phyloP scores from a whole-genome alignment of 2,329 filamentous ascomycete species.

The Alternaria arbusti region DNA sequence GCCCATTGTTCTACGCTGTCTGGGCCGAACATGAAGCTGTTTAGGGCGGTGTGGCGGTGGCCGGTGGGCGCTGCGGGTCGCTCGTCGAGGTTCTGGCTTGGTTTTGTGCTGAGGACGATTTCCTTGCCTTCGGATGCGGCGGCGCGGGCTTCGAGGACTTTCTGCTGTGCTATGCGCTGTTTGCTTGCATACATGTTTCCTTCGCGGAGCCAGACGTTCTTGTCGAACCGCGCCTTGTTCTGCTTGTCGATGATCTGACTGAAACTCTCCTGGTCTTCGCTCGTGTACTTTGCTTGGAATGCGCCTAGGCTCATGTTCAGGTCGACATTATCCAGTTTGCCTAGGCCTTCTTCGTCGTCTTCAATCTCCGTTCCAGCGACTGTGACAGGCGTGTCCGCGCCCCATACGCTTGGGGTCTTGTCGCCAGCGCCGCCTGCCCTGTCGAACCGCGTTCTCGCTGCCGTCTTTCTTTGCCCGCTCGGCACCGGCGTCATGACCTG shows the following conservation, averaged over 20 bases:
- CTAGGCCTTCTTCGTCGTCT: conserved; percentile 38
- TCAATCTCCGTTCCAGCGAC: conserved; percentile 50
- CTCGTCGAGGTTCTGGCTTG: conserved; percentile 66
- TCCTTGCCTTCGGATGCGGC: conserved; percentile 27
- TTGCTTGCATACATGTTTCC: conserved; percentile 79
- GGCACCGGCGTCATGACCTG: conserved; percentile 83
- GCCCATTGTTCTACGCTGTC: conserved; percentile 65
- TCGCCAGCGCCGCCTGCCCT: conserved; percentile 32
- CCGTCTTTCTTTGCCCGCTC: conserved; percentile 47
- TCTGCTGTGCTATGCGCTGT: conserved; percentile 70
- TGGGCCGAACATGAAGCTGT: conserved; percentile 85
- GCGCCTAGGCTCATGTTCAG: conserved; percentile 79
- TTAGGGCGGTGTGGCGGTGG: conserved; percentile 77
- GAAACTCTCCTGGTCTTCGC: conserved; percentile 97
- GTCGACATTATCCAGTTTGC: conserved; percentile 64
- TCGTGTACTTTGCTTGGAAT: conserved; percentile 94
- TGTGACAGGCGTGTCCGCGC: conserved; percentile 73
- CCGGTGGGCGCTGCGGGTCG: conserved; percentile 76
- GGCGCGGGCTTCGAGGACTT: conserved; percentile 72
- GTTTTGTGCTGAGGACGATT: conserved; percentile 60
- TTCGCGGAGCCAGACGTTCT: conserved; percentile 87
- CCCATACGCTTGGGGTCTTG: conserved; percentile 70
- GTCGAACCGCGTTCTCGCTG: conserved; percentile 34
- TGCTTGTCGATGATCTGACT: conserved; percentile 90
- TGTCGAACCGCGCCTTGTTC: conserved; percentile 82